A percentile compares a stretch with the other conserved stretches of the same genome.
Conservation (phyloP, 2,329 filamentous ascomycete species). For the Colletotrichum agaves region DNA sequence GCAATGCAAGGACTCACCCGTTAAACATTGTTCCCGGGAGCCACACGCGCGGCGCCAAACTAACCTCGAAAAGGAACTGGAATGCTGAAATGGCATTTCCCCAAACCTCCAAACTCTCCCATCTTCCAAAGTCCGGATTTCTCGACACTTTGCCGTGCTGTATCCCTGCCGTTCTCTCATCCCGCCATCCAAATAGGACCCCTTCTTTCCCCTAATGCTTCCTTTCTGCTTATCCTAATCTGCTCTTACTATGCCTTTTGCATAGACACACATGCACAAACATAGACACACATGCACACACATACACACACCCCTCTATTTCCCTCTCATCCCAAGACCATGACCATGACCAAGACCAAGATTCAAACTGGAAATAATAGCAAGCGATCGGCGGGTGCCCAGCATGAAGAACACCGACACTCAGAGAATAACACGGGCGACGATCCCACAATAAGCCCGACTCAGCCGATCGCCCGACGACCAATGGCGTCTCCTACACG, state of each 20-base stretch:
- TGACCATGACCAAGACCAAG: not conserved
- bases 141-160: constrained; percentile 8
- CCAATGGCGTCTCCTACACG: constrained; percentile 13
- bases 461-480: constrained; percentile 23
- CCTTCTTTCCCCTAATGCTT: not conserved
- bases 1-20: constrained; percentile 2
- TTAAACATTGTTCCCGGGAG: not conserved
- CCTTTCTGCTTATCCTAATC: not conserved
- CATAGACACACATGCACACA: not conserved
- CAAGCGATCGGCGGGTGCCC: constrained; percentile 30
- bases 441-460: constrained; percentile 36
- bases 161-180: not conserved
- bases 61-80: constrained; percentile 8
- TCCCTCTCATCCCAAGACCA: not conserved
- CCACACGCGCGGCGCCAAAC: constrained; percentile 1
- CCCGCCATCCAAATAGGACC: not conserved
- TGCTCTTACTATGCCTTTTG: not conserved
- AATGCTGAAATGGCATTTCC: constrained; percentile 31
- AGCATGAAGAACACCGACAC: constrained; percentile 26
- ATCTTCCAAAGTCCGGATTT: constrained; percentile 6
- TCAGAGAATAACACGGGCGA: constrained; percentile 1
- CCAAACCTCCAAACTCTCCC: constrained; percentile 3
- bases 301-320: not conserved
- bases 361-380: constrained; percentile 15
- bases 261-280: not conserved